Evolutionary conservation across 2,329 filamentous ascomycete genomes (phyloP), one percentile per base, ranked within the genome.

Genomic region (Ophiostoma sp.): DNA sequence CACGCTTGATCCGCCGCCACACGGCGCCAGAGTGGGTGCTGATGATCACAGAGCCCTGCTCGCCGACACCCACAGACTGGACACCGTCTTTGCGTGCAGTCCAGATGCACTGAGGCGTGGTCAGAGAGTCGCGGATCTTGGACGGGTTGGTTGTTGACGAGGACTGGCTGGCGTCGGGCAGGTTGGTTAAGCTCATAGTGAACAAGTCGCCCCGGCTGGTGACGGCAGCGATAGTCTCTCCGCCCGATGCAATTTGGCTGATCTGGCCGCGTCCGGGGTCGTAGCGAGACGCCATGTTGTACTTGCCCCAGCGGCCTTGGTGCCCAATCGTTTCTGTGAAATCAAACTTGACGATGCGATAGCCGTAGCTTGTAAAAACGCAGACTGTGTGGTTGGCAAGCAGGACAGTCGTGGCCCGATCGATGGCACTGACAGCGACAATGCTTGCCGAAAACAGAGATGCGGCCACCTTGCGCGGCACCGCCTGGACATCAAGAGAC

Each of bases 361-460:
- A 98, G 4, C 94, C 94, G 76, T 96, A 98, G 74, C 96, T 96
- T 0, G 93, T 94, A 75, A 99, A 97, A 0, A 99, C 90, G 84
- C 91, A 96, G 11, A 98, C 93, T 27, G 93, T 93, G 74, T 91
- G 89, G 75, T 93, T 96, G 67, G 93, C 90, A 3, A 99, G 85
- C 36, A 99, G 81, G 73, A 93, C 90, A 1, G 90, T 89, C 0
- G 95, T 97, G 7, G 95, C 95, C 74, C 89, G 90, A 76, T 98
- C 94, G 71, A 96, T 97, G 3, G 94, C 94, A 0, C 92, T 91
- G 0, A 95, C 92, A 77, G 90, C 91, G 35, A 86, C 82, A 68
- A 99, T 97, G 0, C 78, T 87, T 3, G 88, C 87, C 13, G 85
- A 85, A 76, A 95, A 91, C 0, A 96, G 83, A 0, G 93, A 95